Base-by-base conservation (phyloP, 2,329 filamentous ascomycete genomes). In the Colletotrichum sp. region DNA sequence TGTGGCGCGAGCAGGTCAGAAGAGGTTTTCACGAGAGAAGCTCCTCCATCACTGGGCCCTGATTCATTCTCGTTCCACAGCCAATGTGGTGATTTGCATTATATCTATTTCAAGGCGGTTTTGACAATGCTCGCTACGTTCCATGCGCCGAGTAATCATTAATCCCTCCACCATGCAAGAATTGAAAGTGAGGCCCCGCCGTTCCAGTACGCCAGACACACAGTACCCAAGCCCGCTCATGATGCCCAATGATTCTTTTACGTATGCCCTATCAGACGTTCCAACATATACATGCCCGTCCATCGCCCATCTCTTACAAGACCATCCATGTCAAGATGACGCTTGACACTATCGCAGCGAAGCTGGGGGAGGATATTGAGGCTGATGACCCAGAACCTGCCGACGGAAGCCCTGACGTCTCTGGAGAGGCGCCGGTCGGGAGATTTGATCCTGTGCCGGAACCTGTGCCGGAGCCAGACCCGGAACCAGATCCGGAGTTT, bases 111-210 rank as follows among this genome's bases (percentile, higher is more conserved):
- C 52, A 66, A 63, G 43, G 26, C 69, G 21, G 36, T 36, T 39
- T 39, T 30, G 26, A 39, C 67, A 72, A 67, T 75, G 72, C 68
- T 75, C 72, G 61, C 72, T 67, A 30, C 61, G 60, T 55, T 16
- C 24, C 36, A 72, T 72, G 60, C 68, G 68, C 68, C 68, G 61
- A 67, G 52, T 52, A 66, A 67, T 72, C 15, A 34, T 61, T 18
- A 9, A 34, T 30, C 18, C 36, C 15, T 66, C 61, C 30, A 30
- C 26, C 30, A 52, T 67, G 36, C 72, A 36, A 32, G 36, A 57
- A 52, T 43, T 30, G 21, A 67, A 70, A 61, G 9, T 30, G 7
- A 61, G 18, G 30, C 32, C 15, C 36, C 68, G 32, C 72, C 34
- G 24, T 57, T 63, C 68, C 72, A 55, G n/a, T 34, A 57, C 72